These are phyloP conservation scores for Santalum album DNA, from an alignment of 164 flowering plant genomes.

Conservation along the genomic window DNA sequence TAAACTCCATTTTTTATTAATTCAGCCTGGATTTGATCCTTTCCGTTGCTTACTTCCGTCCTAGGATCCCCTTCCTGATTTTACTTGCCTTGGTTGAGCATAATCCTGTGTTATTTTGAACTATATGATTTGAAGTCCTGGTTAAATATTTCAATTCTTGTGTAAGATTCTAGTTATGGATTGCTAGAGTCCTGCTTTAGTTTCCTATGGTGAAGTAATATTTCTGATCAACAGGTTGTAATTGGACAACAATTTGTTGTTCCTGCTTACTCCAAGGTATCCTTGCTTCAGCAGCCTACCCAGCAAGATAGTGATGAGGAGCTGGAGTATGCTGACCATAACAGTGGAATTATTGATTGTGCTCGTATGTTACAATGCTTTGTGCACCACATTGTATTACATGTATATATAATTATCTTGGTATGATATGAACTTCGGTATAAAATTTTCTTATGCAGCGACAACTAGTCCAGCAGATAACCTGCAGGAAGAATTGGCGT, in stretches of 20 bases:
- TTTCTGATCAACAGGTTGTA: slow-evolving; percentile 42
- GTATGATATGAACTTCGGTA: not conserved
- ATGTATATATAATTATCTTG: not conserved
- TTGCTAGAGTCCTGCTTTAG: not conserved
- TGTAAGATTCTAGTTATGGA: not conserved
- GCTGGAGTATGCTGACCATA: slow-evolving; percentile 88
- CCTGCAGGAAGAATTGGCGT: slow-evolving; percentile 28
- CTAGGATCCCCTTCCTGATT: too few relatives aligned
- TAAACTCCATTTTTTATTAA: too few relatives aligned
- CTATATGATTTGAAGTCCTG: too few relatives aligned
- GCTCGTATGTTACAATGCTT: slow-evolving; percentile 29
- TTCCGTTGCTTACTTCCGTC: too few relatives aligned
- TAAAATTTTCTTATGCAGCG: slow-evolving; percentile 32
- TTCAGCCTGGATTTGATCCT: too few relatives aligned
- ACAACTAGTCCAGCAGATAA: slow-evolving; percentile 20
- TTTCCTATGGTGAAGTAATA: not conserved
- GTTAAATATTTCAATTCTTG: too few relatives aligned
- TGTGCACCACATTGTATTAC: too few relatives aligned
- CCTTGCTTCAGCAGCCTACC: slow-evolving; percentile 70
- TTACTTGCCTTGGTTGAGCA: too few relatives aligned
- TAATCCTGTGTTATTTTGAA: too few relatives aligned
- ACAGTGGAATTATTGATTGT: slow-evolving; percentile 36
- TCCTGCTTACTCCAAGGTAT: slow-evolving; percentile 90
- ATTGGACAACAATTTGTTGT: slow-evolving; percentile 67
- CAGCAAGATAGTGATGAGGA: slow-evolving; percentile 94